Base-by-base conservation (phyloP, 805 yeast genomes). In the Candida easanensis region DNA sequence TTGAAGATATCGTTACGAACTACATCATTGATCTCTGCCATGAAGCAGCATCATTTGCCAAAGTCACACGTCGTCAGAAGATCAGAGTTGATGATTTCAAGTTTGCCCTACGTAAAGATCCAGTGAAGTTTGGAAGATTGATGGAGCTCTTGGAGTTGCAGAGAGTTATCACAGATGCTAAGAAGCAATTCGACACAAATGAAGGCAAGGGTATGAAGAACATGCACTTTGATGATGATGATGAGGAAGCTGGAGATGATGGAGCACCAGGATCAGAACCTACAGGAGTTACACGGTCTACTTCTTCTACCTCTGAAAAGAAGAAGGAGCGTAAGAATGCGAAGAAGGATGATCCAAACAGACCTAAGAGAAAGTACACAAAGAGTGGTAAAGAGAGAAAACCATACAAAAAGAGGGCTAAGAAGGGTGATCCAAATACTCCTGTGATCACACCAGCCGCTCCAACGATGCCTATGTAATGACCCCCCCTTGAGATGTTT, bases 61-160 rank as follows among this genome's bases (percentile, higher is more conserved):
- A 71, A 32, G 71, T 76, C 4, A 73, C 80, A 1, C 66, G 67
- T 11, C 66, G 88, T 30, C 77, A 71, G 47, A 84, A 83, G 61
- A 71, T 84, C 50, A 80, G 79, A 50, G 79, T 84, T 15, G 89
- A 83, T 33, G 90, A 84, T 56, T 78, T 84, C 64, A 79, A 77
- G 58, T 84, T 82, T 61, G 86, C 84, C 0, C 61, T 85, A 39
- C 64, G 89, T 35, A 73, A 73, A 42, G 91, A 84, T 54, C 78
- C 82, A 2, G 66, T 75, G 13, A 84, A 84, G 56, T 69, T 82
- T 13, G 88, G 87, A 3, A 77, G 91, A 62, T 76, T 84, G 1
- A 78, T 79, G 47, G 88, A 83, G 55, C 67, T 84, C 51, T 68
- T 82, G 41, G 64, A 70, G 17, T 62, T 82, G 53, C 83, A 80